Conservation (phyloP, 352 stramenopile genomes). For the Thalassiosira sp. region DNA sequence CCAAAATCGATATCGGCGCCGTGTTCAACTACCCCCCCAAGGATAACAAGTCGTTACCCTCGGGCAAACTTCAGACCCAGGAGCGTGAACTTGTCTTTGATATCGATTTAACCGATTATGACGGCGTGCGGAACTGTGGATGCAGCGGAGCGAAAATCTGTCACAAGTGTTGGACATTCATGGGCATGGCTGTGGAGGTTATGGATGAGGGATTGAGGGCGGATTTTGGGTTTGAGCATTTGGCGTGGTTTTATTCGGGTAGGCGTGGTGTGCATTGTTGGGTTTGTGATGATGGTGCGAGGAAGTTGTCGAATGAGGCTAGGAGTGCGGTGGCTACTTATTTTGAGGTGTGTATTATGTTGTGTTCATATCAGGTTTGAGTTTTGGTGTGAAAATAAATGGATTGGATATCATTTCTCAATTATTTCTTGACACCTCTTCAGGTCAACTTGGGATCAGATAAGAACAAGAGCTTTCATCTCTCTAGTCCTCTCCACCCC, state of each 20-base stretch:
- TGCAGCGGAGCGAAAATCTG: constrained; percentile 84
- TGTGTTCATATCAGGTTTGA: constrained; percentile 1
- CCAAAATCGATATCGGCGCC: constrained; percentile 99
- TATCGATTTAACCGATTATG: constrained; percentile 99
- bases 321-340: constrained; percentile 95
- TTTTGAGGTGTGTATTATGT: constrained; percentile 85
- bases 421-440: not conserved
- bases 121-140: constrained; percentile 95
- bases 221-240: constrained; percentile 98
- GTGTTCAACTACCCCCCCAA: constrained; percentile 90
- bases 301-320: constrained; percentile 94
- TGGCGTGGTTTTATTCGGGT: constrained; percentile 99
- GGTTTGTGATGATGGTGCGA: constrained; percentile 94
- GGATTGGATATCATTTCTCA: constrained; percentile 6
- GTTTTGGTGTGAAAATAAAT: constrained; percentile 7
- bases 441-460: constrained; percentile 65
- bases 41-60: constrained; percentile 76
- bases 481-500: constrained; percentile 91
- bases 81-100: constrained; percentile 99
- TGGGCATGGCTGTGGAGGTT: constrained; percentile 95
- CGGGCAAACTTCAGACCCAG: constrained; percentile 34
- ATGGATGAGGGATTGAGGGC: constrained; percentile 87
- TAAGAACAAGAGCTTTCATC: constrained; percentile 86
- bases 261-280: constrained; percentile 99
- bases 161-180: constrained; percentile 95